Evolutionary conservation across 2,329 filamentous ascomycete genomes (phyloP).

Genomic region (Drechslerella dactyloides): DNA sequence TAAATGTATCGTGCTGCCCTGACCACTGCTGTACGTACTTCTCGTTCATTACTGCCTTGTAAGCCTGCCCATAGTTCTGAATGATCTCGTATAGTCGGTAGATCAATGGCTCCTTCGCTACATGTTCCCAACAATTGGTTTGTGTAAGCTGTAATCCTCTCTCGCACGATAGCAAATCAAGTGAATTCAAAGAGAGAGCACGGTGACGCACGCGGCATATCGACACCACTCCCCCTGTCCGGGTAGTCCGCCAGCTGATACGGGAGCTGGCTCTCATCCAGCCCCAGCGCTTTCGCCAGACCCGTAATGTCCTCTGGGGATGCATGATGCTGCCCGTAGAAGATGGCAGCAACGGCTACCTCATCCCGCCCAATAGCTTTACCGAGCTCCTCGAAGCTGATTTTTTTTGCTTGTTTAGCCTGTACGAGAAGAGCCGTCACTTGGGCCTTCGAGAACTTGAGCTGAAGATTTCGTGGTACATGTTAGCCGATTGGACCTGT

Average conservation of each 20-base stretch:
- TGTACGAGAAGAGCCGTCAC: conserved; percentile 51
- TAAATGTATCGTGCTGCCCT: conserved; percentile 1
- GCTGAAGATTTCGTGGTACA: background rate
- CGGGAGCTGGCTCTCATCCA: conserved; percentile 35
- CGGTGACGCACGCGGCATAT: conserved; percentile 54
- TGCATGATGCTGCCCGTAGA: conserved; percentile 54
- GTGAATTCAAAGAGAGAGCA: background rate
- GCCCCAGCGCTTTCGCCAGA: conserved; percentile 46
- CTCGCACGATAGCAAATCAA: background rate
- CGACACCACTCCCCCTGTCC: conserved; percentile 48
- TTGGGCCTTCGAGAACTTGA: conserved; percentile 22
- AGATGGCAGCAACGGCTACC: conserved; percentile 55
- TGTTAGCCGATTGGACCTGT: background rate
- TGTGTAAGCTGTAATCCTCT: conserved; percentile 12
- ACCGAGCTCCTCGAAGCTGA: conserved; percentile 53
- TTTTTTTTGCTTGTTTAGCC: conserved; percentile 50
- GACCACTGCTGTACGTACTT: conserved; percentile 65
- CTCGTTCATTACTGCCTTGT: conserved; percentile 94
- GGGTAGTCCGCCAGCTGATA: conserved; percentile 49
- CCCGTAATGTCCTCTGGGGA: conserved; percentile 51
- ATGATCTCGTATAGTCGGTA: conserved; percentile 93
- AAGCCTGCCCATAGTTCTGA: conserved; percentile 95
- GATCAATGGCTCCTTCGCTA: conserved; percentile 73
- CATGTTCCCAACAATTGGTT: conserved; percentile 12
- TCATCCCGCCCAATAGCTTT: conserved; percentile 54